Base-by-base conservation (phyloP, 129 eudicot genomes). In the Centrapalus pauciflorus region DNA sequence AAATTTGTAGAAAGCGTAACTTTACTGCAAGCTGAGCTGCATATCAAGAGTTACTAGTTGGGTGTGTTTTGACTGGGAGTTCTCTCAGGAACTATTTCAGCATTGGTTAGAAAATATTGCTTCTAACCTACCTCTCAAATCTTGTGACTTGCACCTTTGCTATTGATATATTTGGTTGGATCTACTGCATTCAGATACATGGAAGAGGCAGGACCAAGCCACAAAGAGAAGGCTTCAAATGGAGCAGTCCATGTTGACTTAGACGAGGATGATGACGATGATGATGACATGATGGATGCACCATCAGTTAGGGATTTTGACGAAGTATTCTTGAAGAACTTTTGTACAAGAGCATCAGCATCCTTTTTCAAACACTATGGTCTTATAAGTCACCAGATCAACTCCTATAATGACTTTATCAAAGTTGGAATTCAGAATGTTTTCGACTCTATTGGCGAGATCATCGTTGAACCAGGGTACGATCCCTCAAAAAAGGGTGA, bases 401-500 rank as follows among this genome's bases (percentile, higher is more conserved):
- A 87, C 58, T 90, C 97, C 0, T 91, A 83, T 30, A 87, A 91
- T 24, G 88, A 87, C 11, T 91, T 91, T 69, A 77, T 87, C 14
- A 74, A 67, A 27, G 60, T 41, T 55, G 96, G 98, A 54, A 79
- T 91, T 61, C 96, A 92, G 65, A 62, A 74, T 11, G 77, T 85
- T 4, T 85, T 92, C 29, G 89, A 88, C 46, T 81, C 95, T 10
- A 29, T 88, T 48, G 96, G 88, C 12, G 95, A 92, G 78, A 73
- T 92, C 19, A 33, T 28, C 0, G 84, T 92, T 10, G 88, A 92
- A 37, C 96, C 96, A 2, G 95, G 90, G 19, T 88, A 61, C 37
- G 98, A 92, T 63, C 91, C 91, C 6, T 85, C 96, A 9, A 86
- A 88, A 68, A 88, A 79, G 68, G 96, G 91, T 14, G 95, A 88